phyloP scores from a whole-genome alignment of 306 rosid species.

The Senna siamea region DNA sequence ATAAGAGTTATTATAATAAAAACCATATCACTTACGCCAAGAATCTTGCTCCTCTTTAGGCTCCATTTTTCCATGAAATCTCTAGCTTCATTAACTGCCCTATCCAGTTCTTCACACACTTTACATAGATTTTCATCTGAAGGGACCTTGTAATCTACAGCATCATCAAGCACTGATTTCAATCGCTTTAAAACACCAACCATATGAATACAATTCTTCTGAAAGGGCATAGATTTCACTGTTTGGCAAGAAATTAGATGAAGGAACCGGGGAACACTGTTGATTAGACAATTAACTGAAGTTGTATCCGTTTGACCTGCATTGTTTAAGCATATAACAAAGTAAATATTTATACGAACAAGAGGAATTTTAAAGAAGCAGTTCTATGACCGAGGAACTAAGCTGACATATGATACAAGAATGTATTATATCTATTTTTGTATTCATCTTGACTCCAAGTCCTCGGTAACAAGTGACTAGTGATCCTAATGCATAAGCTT shows the following conservation, averaged over 20 bases:
- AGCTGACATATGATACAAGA: constrained; percentile 11
- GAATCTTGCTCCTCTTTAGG: constrained; percentile 76
- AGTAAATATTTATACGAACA: constrained; percentile 4
- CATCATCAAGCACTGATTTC: constrained; percentile 79
- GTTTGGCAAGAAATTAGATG: constrained; percentile 81
- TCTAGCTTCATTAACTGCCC: constrained; percentile 65
- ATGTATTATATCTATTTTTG: constrained; percentile 3
- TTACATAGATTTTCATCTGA: constrained; percentile 56
- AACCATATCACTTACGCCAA: constrained; percentile 55
- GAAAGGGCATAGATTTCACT: constrained; percentile 61
- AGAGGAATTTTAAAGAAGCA: constrained; percentile 22
- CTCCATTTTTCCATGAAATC: constrained; percentile 79
- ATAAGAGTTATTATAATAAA: neutral
- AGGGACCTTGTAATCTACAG: constrained; percentile 47
- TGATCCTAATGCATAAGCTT: neutral
- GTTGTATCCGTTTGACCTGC: constrained; percentile 72
- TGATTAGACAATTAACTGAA: constrained; percentile 70
- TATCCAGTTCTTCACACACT: constrained; percentile 81
- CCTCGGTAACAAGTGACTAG: neutral
- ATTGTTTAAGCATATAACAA: constrained; percentile 38
- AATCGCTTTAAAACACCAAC: constrained; percentile 68
- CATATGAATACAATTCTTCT: constrained; percentile 63
- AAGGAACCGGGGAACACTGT: constrained; percentile 85
- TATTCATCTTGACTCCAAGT: neutral
- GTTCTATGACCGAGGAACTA: constrained; percentile 21